Base-by-base conservation (phyloP, 2,329 filamentous ascomycete genomes). In the Aureobasidium vineae region DNA sequence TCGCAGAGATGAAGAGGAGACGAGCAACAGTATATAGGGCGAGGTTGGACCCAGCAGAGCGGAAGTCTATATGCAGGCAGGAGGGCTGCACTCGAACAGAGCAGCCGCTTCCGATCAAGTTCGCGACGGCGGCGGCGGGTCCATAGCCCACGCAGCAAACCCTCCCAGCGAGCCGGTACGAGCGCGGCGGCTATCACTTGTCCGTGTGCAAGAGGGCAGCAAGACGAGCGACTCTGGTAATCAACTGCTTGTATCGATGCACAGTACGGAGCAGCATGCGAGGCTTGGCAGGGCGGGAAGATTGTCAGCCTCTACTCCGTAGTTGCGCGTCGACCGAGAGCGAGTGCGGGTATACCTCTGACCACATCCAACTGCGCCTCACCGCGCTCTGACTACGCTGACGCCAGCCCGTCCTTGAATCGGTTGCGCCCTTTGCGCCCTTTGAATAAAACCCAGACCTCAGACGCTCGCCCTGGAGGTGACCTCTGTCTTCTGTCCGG, bases 41-140 rank as follows among this genome's bases (percentile, higher is more conserved):
- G 38, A n/a, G 38, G 33, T 36, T 5, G 43, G 23, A 61, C 57
- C 40, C 41, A 61, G 57, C 57, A 61, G 43, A 49, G 57, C 38
- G 57, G 43, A 47, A 61, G 57, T 61, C 41, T 59, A 59, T 59
- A 59, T 59, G 54, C 54, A 59, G 40, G 54, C 40, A 59, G 40
- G 53, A 56, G 52, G 33, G 52, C 52, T 56, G 52, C 52, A 40
- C 52, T 56, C 52, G 52, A 59, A 59, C 54, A 59, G 54, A 59
- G 54, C 54, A 59, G 54, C 54, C 54, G 54, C 54, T 45, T 59
- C 54, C 8, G 54, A 59, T 59, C 54, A 45, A 59, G 36, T 16
- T 38, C 19, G 53, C 53, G 53, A 41, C 36, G 31, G 21, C 40
- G 26, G 21, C 10, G 49, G 49, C 49, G 49, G 49, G 31, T n/a